phyloP scores from a whole-genome alignment of 2,329 filamentous ascomycete species.

The Monosporascus sp. region DNA sequence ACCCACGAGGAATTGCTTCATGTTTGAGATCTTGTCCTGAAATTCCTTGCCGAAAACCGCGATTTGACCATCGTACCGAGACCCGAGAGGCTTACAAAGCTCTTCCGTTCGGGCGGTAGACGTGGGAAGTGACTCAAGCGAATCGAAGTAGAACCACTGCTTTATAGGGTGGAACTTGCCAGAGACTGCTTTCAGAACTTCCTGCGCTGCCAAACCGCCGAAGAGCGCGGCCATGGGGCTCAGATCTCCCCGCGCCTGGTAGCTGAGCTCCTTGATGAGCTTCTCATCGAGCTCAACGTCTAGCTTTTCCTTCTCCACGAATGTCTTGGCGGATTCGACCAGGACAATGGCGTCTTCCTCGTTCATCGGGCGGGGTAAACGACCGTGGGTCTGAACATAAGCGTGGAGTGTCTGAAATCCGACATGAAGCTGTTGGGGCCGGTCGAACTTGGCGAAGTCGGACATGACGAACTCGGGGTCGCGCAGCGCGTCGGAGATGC shows the following conservation, averaged over 20 bases:
- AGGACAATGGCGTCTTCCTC: constrained; percentile 77
- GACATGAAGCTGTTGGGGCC: constrained; percentile 84
- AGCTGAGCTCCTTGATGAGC: constrained; percentile 85
- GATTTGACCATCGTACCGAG: constrained; percentile 94
- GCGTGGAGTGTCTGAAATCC: constrained; percentile 89
- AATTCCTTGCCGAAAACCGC: constrained; percentile 91
- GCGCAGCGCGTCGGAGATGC: constrained; percentile 70
- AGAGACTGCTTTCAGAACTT: constrained; percentile 93
- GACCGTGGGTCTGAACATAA: constrained; percentile 70
- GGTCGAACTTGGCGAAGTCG: constrained; percentile 96
- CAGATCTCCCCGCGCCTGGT: constrained; percentile 86
- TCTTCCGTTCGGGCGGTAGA: constrained; percentile 74
- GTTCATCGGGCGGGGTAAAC: constrained; percentile 77
- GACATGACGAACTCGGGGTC: constrained; percentile 87
- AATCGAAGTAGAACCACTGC: constrained; percentile 97
- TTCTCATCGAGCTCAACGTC: constrained; percentile 89
- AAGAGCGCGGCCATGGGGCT: constrained; percentile 93
- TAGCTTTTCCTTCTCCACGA: constrained; percentile 68
- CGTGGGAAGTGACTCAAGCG: constrained; percentile 86
- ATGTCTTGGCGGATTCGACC: constrained; percentile 66
- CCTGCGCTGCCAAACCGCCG: constrained; percentile 87
- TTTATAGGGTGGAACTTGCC: constrained; percentile 96
- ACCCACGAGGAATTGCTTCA: constrained; percentile 91
- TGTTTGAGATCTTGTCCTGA: constrained; percentile 87
- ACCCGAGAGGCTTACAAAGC: constrained; percentile 77